Conservation (phyloP, 2,329 filamentous ascomycete genomes). For the Paecilomyces dactylethromorphus region DNA sequence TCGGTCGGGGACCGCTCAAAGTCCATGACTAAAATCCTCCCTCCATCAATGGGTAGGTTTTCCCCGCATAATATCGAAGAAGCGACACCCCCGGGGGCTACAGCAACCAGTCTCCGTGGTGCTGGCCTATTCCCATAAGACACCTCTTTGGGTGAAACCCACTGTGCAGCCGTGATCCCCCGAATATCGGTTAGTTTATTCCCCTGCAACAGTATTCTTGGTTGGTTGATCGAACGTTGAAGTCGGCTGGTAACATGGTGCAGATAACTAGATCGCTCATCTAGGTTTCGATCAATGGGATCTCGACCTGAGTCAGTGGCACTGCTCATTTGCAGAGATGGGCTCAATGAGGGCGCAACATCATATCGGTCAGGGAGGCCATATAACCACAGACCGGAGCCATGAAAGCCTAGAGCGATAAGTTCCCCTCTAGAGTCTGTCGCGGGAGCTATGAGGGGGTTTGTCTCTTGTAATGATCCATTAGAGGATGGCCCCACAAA, state of each 20-base stretch:
- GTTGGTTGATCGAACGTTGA: slow-evolving; percentile 30
- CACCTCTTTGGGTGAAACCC: slow-evolving; percentile 55
- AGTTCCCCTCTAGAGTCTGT: slow-evolving; percentile 65
- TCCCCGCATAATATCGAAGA: slow-evolving; percentile 61
- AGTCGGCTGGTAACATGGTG: slow-evolving; percentile 18
- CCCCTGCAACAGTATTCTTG: slow-evolving; percentile 66
- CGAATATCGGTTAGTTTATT: slow-evolving; percentile 58
- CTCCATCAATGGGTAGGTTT: slow-evolving; percentile 70
- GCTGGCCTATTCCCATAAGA: slow-evolving; percentile 39
- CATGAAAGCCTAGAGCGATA: slow-evolving; percentile 66
- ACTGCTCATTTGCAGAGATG: slow-evolving; percentile 1
- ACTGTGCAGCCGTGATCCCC: slow-evolving; percentile 63
- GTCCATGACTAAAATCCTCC: slow-evolving; percentile 65
- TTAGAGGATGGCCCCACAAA: slow-evolving; percentile 61
- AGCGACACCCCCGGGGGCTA: slow-evolving; percentile 62
- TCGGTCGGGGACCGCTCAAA: slow-evolving; percentile 59
- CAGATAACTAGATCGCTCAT: slow-evolving; percentile 10
- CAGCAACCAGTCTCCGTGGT: slow-evolving; percentile 54
- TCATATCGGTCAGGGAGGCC: slow-evolving; percentile 69
- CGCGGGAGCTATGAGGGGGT: slow-evolving; percentile 64
- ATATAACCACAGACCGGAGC: slow-evolving; percentile 70
- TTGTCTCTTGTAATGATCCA: slow-evolving; percentile 47
- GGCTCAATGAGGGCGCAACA: slow-evolving; percentile 37
- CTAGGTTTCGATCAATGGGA: neutral
- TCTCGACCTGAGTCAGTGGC: neutral